Percentiles rank a stretch among this genome's conserved stretches.
phyloP scores from a whole-genome alignment of 805 yeast species.

The Schwanniomyces occidentalis region DNA sequence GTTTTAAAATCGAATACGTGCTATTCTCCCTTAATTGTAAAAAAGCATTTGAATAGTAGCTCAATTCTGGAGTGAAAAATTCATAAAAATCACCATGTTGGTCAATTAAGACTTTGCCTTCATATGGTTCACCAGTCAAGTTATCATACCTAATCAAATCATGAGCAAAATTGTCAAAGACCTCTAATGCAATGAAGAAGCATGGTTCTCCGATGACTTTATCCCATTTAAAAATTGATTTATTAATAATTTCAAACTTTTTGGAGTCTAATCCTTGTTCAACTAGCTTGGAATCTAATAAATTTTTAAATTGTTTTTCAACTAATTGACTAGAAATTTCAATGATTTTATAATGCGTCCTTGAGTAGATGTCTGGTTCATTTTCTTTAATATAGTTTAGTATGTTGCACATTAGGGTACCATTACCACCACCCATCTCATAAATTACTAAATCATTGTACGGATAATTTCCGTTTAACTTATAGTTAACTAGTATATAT shows the following conservation, averaged over 20 bases:
- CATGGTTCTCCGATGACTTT: constrained; percentile 61
- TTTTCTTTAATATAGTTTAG: constrained; percentile 59
- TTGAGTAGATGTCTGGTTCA: constrained; percentile 72
- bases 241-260: constrained; percentile 65
- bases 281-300: constrained; percentile 32
- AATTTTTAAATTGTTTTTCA: constrained; percentile 48
- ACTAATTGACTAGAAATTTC: constrained; percentile 70
- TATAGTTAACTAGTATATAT: constrained; percentile 70
- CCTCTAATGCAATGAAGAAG: constrained; percentile 77
- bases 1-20: constrained; percentile 33
- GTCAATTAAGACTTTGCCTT: constrained; percentile 76
- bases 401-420: constrained; percentile 77
- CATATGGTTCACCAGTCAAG: constrained; percentile 63
- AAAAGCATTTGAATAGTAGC: constrained; percentile 54
- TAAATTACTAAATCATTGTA: constrained; percentile 72
- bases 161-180: constrained; percentile 81
- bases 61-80: constrained; percentile 63
- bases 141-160: constrained; percentile 78
- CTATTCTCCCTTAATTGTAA: constrained; percentile 56
- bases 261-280: constrained; percentile 49
- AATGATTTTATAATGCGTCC: constrained; percentile 68
- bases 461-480: constrained; percentile 62
- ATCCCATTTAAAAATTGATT: constrained; percentile 77
- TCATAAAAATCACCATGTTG: constrained; percentile 74
- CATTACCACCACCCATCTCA: constrained; percentile 91